phyloP scores from a whole-genome alignment of 805 yeast species.

The Candida qinlingensis region DNA sequence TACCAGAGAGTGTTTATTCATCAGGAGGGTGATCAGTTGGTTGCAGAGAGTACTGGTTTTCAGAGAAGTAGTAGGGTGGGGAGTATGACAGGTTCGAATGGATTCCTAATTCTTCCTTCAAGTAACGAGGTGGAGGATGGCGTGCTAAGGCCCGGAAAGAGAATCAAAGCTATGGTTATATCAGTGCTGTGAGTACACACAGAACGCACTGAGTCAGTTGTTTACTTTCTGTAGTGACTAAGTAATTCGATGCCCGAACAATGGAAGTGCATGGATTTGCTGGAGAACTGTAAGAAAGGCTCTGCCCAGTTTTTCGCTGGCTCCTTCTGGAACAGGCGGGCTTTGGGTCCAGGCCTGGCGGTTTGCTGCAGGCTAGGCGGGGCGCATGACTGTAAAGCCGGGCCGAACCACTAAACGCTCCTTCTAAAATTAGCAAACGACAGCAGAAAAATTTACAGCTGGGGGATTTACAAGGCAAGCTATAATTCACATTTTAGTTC shows the following conservation, averaged over 20 bases:
- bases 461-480: too few species aligned
- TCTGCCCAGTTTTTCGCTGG: neutral
- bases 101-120: conserved; percentile 39
- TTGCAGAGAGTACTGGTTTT: conserved; percentile 42
- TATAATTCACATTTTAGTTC: too few species aligned
- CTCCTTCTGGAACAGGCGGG: neutral
- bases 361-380: too few species aligned
- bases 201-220: neutral
- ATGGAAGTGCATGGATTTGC: too few species aligned
- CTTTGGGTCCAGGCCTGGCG: neutral
- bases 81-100: conserved; percentile 43
- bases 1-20: conserved; percentile 39
- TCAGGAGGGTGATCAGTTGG: conserved; percentile 26
- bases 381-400: too few species aligned
- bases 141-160: conserved; percentile 16
- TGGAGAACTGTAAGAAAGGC: neutral
- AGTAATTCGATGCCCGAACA: too few species aligned
- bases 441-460: too few species aligned
- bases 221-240: too few species aligned
- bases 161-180: conserved; percentile 26
- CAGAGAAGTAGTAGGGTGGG: conserved; percentile 48
- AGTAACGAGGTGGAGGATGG: conserved; percentile 8
- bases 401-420: too few species aligned
- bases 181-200: conserved; percentile 12
- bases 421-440: too few species aligned